These are phyloP conservation scores for Paulownia fortunei DNA, from an alignment of 257 asterid species.

Conservation along the genomic window DNA sequence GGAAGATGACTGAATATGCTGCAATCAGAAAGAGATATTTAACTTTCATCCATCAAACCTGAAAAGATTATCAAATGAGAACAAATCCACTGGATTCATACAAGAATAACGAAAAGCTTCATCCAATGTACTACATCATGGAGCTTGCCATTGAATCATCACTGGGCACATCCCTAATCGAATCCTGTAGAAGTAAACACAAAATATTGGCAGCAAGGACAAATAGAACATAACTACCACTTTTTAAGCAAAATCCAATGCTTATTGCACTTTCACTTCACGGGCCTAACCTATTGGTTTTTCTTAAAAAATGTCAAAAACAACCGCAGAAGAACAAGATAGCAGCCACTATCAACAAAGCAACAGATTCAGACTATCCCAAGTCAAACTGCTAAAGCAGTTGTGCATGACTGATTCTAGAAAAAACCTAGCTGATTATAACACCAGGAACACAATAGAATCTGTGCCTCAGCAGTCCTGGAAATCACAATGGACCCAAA, in stretches of 20 bases:
- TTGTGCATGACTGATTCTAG: constrained; percentile 29
- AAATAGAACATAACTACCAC: constrained; percentile 20
- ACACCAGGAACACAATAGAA: constrained; percentile 33
- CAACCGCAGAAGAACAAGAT: constrained; percentile 35
- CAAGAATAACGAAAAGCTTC: constrained; percentile 29
- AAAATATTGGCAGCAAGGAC: neutral
- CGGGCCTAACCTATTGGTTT: constrained; percentile 16
- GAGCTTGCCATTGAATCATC: constrained; percentile 28
- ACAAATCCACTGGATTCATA: constrained; percentile 14
- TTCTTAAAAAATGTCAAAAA: constrained; percentile 24
- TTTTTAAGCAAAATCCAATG: constrained; percentile 18
- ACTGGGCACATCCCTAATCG: constrained; percentile 18
- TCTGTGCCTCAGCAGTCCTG: constrained; percentile 34
- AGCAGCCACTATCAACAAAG: constrained; percentile 30
- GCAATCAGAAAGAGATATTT: constrained; percentile 13
- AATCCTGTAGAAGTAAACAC: constrained; percentile 15
- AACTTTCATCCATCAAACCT: constrained; percentile 23
- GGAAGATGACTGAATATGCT: constrained; percentile 21
- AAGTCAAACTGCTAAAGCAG: constrained; percentile 33
- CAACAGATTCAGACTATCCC: constrained; percentile 34
- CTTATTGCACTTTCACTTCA: constrained; percentile 26
- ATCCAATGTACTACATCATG: constrained; percentile 28
- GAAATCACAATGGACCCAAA: constrained; percentile 28
- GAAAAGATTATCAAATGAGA: constrained; percentile 8
- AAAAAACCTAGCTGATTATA: constrained; percentile 27